phyloP scores from a whole-genome alignment of 768 basidiomycete genomes.

The Agaricus sinodeliciosus region DNA sequence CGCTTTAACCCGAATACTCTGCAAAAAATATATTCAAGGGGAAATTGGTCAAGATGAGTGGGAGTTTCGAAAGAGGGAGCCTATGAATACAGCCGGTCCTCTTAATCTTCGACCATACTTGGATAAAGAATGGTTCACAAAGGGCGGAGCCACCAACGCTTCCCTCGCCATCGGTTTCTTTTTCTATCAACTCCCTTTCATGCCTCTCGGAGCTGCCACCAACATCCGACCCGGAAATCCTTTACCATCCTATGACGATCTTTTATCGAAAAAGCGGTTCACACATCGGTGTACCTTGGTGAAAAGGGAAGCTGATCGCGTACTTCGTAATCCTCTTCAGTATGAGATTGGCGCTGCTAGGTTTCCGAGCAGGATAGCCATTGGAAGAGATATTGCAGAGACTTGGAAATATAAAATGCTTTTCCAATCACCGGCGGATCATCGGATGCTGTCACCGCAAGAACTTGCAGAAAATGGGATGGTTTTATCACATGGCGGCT shows the following conservation, averaged over 20 bases:
- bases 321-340: conserved; percentile 39
- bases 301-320: conserved; percentile 26
- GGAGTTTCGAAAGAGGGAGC: conserved; percentile 41
- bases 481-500: conserved; percentile 26
- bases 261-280: conserved; percentile 44
- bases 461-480: conserved; percentile 21
- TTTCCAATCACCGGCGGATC: conserved; percentile 8
- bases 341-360: conserved; percentile 30
- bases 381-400: conserved; percentile 13
- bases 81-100: conserved; percentile 42
- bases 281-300: conserved; percentile 32
- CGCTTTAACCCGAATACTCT: conserved; percentile 44
- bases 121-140: conserved; percentile 36
- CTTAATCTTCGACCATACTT: conserved; percentile 46
- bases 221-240: conserved; percentile 26
- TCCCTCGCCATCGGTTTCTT: conserved; percentile 36
- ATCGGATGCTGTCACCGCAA: conserved; percentile 15
- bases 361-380: conserved; percentile 19
- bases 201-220: conserved; percentile 29
- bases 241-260: conserved; percentile 31
- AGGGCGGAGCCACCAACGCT: conserved; percentile 40
- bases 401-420: conserved; percentile 14
- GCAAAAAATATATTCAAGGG: conserved; percentile 38
- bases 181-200: conserved; percentile 36
- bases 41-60: conserved; percentile 46